Evolutionary conservation across 352 stramenopile genomes (phyloP).

Genomic region (Phytopythium helicoides): DNA sequence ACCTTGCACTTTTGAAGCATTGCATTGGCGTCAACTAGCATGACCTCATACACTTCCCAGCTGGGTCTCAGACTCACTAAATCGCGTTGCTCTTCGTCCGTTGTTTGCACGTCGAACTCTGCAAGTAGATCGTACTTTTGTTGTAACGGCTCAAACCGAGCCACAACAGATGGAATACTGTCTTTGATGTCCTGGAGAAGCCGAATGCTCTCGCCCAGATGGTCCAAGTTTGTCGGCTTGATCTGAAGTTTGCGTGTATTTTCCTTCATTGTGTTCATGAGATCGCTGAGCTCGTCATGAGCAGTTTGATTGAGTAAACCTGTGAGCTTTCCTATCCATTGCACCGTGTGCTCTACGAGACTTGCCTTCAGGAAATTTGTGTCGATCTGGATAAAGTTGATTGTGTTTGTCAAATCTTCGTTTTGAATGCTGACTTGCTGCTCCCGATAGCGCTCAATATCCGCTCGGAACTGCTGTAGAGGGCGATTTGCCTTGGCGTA

Average conservation of each 20-base stretch:
- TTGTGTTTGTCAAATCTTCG: conserved; percentile 90
- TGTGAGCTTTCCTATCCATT: conserved; percentile 93
- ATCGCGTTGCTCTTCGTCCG: conserved; percentile 81
- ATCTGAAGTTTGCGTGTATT: conserved; percentile 83
- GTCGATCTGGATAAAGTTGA: conserved; percentile 96
- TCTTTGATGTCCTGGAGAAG: conserved; percentile 89
- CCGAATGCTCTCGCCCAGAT: conserved; percentile 91
- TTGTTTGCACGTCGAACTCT: conserved; percentile 89
- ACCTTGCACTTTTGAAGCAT: conserved; percentile 93
- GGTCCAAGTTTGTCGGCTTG: conserved; percentile 87
- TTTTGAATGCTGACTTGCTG: conserved; percentile 91
- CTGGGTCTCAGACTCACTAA: conserved; percentile 61
- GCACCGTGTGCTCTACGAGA: conserved; percentile 90
- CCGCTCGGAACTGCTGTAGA: conserved; percentile 90
- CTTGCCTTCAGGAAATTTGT: conserved; percentile 91
- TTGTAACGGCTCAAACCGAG: conserved; percentile 82
- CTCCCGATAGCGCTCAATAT: conserved; percentile 91
- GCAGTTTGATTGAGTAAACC: conserved; percentile 91
- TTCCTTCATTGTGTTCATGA: conserved; percentile 88
- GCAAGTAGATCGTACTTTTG: conserved; percentile 85
- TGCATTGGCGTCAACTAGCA: conserved; percentile 83
- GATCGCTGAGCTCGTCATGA: conserved; percentile 78
- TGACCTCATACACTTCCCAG: conserved; percentile 85
- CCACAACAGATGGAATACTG: conserved; percentile 54
- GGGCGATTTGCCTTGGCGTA: conserved; percentile 94